Conservation (phyloP, 345 rosid genomes). For the Diplotaxis tenuifolia region DNA sequence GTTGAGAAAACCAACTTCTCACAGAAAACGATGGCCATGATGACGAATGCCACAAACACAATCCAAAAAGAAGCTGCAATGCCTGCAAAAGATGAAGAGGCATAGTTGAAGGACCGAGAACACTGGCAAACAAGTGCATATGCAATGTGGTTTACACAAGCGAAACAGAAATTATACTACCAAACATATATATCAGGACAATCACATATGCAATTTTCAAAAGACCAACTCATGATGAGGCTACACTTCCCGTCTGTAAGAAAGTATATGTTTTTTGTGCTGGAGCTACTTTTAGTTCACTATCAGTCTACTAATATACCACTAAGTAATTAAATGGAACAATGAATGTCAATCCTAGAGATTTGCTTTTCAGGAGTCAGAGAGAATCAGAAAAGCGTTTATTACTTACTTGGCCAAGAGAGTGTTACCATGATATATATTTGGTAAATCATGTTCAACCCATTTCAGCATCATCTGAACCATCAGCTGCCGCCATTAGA, state of each 20-base stretch:
- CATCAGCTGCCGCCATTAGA: slow-evolving; percentile 40
- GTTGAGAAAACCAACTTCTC: slow-evolving; percentile 13
- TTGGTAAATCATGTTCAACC: slow-evolving; percentile 19
- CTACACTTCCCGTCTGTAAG: neutral
- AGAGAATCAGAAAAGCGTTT: neutral
- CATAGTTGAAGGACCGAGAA: neutral
- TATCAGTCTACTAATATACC: neutral
- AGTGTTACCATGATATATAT: slow-evolving; percentile 31
- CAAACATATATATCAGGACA: too few species aligned
- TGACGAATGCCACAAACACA: neutral
- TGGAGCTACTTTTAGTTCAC: neutral
- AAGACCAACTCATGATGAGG: too few species aligned
- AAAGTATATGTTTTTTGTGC: neutral
- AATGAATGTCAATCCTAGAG: neutral
- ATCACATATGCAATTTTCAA: too few species aligned
- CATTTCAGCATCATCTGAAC: slow-evolving; percentile 43
- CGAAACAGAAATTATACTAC: neutral
- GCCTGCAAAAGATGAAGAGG: slow-evolving; percentile 13
- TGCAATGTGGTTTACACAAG: too few species aligned
- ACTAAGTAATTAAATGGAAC: neutral
- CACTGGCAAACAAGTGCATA: neutral
- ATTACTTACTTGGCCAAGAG: neutral
- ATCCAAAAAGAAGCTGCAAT: slow-evolving; percentile 9
- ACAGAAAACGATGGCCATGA: slow-evolving; percentile 2
- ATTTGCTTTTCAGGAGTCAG: neutral